These are phyloP conservation scores for Candida albicans DNA, from an alignment of 1,139 yeast genomes.

Conservation along the genomic window DNA sequence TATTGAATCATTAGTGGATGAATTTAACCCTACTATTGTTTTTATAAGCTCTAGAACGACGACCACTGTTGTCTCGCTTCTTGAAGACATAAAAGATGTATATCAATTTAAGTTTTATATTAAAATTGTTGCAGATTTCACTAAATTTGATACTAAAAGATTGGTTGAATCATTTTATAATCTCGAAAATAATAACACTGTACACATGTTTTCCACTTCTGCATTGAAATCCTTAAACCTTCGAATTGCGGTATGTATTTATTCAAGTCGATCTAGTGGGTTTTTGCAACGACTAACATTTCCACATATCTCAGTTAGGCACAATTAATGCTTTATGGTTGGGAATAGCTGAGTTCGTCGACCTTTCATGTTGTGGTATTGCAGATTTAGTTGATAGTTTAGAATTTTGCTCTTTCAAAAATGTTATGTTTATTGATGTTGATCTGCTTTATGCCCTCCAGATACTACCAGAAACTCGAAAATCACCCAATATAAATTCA, in stretches of 20 bases:
- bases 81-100: slow-evolving; percentile 7
- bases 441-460: slow-evolving; percentile 32
- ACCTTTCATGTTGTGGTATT: slow-evolving; percentile 2
- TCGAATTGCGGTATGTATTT: slow-evolving; percentile 7
- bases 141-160: slow-evolving; percentile 7
- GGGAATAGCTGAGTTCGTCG: slow-evolving; percentile 8
- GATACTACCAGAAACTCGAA: slow-evolving; percentile 20
- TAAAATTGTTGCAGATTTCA: slow-evolving; percentile 12
- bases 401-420: slow-evolving; percentile 10
- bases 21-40: slow-evolving; percentile 11
- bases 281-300: neutral
- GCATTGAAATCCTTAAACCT: slow-evolving; percentile 7
- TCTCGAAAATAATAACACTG: neutral
- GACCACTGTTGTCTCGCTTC: neutral
- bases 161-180: slow-evolving; percentile 8
- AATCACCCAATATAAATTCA: slow-evolving; percentile 5
- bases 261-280: neutral
- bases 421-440: slow-evolving; percentile 30
- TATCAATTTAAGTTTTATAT: slow-evolving; percentile 5
- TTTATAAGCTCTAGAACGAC: slow-evolving; percentile 12
- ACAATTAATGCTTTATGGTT: slow-evolving; percentile 11
- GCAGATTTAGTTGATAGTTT: slow-evolving; percentile 5
- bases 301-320: slow-evolving; percentile 8
- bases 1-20: slow-evolving; percentile 12
- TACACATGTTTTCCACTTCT: slow-evolving; percentile 3